Evolutionary conservation across 2,329 filamentous ascomycete species (phyloP).

Genomic region (Fusarium goolgardi): DNA sequence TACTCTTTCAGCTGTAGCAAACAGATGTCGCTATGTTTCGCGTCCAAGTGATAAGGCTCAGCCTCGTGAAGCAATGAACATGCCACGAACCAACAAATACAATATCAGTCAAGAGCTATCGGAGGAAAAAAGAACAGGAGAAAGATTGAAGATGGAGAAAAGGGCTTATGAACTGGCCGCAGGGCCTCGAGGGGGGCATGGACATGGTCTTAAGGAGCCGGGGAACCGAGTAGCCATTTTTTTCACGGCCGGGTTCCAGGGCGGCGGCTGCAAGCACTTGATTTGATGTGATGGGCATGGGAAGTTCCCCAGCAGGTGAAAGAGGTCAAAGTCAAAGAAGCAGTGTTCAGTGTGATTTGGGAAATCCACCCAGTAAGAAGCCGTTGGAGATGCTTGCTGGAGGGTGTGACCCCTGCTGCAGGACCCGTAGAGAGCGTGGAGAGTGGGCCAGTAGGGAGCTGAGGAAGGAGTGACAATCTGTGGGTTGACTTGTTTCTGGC

Average conservation of each 20-base stretch:
- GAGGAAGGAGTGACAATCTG: slow-evolving; percentile 19
- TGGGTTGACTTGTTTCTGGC: slow-evolving; percentile 9
- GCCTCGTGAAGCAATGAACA: slow-evolving; percentile 32
- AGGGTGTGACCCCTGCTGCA: slow-evolving; percentile 42
- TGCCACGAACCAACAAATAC: slow-evolving; percentile 22
- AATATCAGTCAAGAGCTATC: background rate
- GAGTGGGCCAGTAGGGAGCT: slow-evolving; percentile 36
- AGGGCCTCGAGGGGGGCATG: slow-evolving; percentile 30
- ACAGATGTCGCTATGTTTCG: slow-evolving; percentile 10
- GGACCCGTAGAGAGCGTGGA: slow-evolving; percentile 15
- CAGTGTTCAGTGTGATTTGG: slow-evolving; percentile 43
- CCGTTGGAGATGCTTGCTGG: slow-evolving; percentile 38
- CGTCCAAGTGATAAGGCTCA: slow-evolving; percentile 30
- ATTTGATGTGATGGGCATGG: slow-evolving; percentile 19
- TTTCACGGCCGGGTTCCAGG: slow-evolving; percentile 35
- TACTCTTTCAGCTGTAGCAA: background rate
- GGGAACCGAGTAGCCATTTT: slow-evolving; percentile 30
- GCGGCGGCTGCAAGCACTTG: slow-evolving; percentile 6
- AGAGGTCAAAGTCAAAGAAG: slow-evolving; percentile 16
- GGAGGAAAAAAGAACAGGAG: slow-evolving; percentile 23
- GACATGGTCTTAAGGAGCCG: slow-evolving; percentile 46
- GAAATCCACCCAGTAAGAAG: slow-evolving; percentile 45
- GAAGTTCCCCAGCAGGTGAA: background rate
- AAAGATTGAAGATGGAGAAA: slow-evolving; percentile 12
- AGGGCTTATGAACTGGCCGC: slow-evolving; percentile 35